Conservation (phyloP, 805 yeast species). For the Candida adriatica region DNA sequence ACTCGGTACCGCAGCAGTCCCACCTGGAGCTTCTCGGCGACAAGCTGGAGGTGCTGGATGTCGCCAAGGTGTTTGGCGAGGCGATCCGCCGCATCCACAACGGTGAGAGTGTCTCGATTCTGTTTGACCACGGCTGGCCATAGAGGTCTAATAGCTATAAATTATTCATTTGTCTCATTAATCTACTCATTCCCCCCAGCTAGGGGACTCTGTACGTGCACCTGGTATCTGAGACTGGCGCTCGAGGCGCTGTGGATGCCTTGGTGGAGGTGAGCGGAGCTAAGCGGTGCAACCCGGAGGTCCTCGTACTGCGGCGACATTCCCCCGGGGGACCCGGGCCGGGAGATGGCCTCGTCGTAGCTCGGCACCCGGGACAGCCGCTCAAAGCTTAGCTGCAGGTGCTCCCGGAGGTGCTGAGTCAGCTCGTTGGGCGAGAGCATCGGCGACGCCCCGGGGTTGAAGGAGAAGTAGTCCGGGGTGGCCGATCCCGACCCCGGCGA, state of each 20-base stretch:
- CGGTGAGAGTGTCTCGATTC: conserved; percentile 92
- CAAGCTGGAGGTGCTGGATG: conserved; percentile 76
- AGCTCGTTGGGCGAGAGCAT: conserved; percentile 4
- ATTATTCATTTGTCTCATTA: not conserved
- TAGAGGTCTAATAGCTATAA: conserved; percentile 3
- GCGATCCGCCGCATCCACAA: conserved; percentile 94
- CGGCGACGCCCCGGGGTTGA: conserved; percentile 2
- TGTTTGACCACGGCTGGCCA: conserved; percentile 71
- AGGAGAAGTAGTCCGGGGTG: conserved; percentile 8
- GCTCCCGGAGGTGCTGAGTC: conserved; percentile 6
- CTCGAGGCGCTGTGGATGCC: not conserved
- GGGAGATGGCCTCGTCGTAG: conserved; percentile 60
- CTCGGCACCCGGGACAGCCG: conserved; percentile 64
- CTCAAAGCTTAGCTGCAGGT: conserved; percentile 24
- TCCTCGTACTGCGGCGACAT: too few species aligned
- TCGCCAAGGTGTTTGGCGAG: conserved; percentile 84
- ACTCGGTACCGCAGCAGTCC: conserved; percentile 79
- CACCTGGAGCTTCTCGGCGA: conserved; percentile 48
- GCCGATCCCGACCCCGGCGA: conserved; percentile 2
- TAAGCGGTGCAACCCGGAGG: not conserved
- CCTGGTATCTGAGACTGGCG: not conserved
- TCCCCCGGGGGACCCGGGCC: conserved; percentile 46
- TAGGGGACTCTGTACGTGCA: conserved; percentile 3
- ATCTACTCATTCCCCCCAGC: conserved; percentile 2
- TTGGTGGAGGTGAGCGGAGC: not conserved